phyloP scores from a whole-genome alignment of 2,329 filamentous ascomycete genomes.

The Gnomoniopsis sp. region DNA sequence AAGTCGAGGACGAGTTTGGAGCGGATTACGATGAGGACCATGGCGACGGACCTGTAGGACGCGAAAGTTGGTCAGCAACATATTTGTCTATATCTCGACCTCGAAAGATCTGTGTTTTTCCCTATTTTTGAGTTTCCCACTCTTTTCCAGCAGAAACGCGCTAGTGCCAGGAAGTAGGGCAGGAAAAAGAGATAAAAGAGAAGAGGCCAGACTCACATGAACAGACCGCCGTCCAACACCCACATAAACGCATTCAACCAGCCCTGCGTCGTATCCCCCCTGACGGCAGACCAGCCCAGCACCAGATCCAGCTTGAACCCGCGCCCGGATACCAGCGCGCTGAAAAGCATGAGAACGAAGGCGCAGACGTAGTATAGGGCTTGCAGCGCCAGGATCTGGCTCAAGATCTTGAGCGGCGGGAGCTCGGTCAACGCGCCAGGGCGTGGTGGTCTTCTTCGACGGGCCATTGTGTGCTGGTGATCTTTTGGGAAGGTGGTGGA shows the following conservation, averaged over 20 bases:
- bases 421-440: slow-evolving; percentile 59
- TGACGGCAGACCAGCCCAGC: slow-evolving; percentile 55
- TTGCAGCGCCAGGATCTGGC: slow-evolving; percentile 57
- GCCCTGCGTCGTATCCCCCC: slow-evolving; percentile 60
- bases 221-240: slow-evolving; percentile 52
- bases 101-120: neutral
- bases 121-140: too few relatives aligned
- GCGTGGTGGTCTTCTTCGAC: slow-evolving; percentile 55
- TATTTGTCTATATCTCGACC: neutral
- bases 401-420: slow-evolving; percentile 57
- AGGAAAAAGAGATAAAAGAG: too few relatives aligned
- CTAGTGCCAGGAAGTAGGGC: too few relatives aligned
- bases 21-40: slow-evolving; percentile 79
- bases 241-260: slow-evolving; percentile 58
- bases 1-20: slow-evolving; percentile 96
- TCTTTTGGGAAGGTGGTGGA: neutral
- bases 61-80: neutral
- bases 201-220: slow-evolving; percentile 41
- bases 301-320: slow-evolving; percentile 51
- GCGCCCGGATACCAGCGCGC: slow-evolving; percentile 54
- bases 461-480: slow-evolving; percentile 46
- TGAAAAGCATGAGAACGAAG: slow-evolving; percentile 54
- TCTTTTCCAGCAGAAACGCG: too few relatives aligned
- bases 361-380: slow-evolving; percentile 51
- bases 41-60: slow-evolving; percentile 66